Percentiles rank a stretch among this genome's conserved stretches.
phyloP scores from a whole-genome alignment of 129 eudicot genomes.

The Chrysanthemum lavandulifolium region DNA sequence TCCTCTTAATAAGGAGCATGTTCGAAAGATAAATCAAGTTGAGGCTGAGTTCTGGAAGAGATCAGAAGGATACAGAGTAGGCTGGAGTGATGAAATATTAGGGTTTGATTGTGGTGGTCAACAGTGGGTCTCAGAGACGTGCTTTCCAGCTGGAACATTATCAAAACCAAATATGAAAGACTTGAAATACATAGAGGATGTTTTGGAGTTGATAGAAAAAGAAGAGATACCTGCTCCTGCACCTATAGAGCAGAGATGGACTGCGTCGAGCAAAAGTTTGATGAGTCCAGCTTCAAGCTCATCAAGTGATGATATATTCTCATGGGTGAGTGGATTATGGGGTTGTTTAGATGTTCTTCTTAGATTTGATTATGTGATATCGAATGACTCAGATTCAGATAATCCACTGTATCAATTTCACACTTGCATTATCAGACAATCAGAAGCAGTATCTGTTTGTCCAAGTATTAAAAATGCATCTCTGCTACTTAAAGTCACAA shows the following conservation, averaged over 20 bases:
- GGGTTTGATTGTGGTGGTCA: constrained; percentile 99
- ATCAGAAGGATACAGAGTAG: constrained; percentile 92
- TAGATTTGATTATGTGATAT: background rate
- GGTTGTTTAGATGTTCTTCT: background rate
- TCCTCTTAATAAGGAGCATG: constrained; percentile 81
- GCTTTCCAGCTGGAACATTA: constrained; percentile 93
- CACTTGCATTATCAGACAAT: background rate
- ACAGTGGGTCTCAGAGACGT: constrained; percentile 97
- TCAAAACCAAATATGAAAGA: constrained; percentile 89
- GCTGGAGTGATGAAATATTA: constrained; percentile 96
- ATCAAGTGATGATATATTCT: constrained; percentile 77
- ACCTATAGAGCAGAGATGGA: constrained; percentile 99
- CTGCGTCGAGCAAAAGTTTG: constrained; percentile 69
- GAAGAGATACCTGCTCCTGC: constrained; percentile 95
- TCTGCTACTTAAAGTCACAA: too few relatives aligned
- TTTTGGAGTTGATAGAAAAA: constrained; percentile 70
- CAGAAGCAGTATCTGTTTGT: background rate
- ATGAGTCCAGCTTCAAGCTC: constrained; percentile 96
- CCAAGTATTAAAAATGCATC: background rate
- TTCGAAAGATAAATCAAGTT: constrained; percentile 76
- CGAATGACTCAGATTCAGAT: background rate
- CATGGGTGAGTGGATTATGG: constrained; percentile 28
- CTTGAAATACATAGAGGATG: constrained; percentile 68
- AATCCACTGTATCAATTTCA: background rate
- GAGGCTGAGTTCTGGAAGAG: constrained; percentile 92